Evolutionary conservation across 176 grass and related monocot species (phyloP).

Genomic region (Thinopyrum elongatum): DNA sequence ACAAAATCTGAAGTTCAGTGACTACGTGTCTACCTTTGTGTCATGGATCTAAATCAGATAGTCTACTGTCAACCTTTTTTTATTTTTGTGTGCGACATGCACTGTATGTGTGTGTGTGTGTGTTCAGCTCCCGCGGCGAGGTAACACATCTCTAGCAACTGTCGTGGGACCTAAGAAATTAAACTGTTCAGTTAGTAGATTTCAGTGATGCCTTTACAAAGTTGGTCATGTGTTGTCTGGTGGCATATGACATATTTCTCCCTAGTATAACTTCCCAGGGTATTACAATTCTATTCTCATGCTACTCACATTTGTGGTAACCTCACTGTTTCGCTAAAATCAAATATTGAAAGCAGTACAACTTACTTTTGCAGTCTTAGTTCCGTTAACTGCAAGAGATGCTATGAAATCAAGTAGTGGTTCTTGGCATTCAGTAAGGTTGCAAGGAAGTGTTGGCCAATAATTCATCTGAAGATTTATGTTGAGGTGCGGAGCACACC

Average conservation of each 20-base stretch:
- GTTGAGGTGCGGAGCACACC: conserved; percentile 75
- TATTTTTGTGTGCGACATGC: no score
- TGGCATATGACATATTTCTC: neutral
- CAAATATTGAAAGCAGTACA: neutral
- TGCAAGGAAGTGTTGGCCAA: conserved; percentile 78
- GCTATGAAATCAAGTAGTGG: conserved; percentile 74
- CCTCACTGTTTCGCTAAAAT: neutral
- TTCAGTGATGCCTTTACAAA: neutral
- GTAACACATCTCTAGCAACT: neutral
- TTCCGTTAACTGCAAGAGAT: conserved; percentile 75
- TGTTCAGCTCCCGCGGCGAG: neutral
- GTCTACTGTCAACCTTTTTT: neutral
- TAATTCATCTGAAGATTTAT: conserved; percentile 96
- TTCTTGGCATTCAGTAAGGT: conserved; percentile 88
- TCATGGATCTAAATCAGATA: neutral
- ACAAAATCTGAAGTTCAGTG: neutral
- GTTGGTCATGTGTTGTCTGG: neutral
- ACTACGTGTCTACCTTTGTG: neutral
- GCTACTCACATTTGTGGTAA: neutral
- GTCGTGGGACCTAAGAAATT: neutral
- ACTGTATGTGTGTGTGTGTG: neutral
- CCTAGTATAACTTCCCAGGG: neutral
- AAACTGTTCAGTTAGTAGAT: neutral
- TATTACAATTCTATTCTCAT: neutral
- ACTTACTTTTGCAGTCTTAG: conserved; percentile 80